Conservation (phyloP, 2,329 filamentous ascomycete species). For the Eutypella sp. region DNA sequence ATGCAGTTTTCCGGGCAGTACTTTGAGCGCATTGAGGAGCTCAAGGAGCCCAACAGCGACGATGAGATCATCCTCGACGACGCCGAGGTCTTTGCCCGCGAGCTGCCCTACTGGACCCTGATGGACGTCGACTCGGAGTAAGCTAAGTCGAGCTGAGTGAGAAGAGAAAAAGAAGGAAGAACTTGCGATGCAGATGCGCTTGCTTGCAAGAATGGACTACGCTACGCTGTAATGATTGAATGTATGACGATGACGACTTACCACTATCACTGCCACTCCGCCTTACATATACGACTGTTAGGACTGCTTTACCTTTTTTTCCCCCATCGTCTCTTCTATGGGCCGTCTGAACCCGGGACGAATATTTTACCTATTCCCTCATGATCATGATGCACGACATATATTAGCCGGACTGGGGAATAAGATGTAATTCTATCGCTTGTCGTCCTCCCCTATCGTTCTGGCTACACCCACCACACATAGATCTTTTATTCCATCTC, state of each 20-base stretch:
- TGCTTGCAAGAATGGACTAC: no score
- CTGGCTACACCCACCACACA: no score
- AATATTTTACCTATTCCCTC: no score
- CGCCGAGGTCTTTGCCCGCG: conserved; percentile 22
- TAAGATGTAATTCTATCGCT: no score
- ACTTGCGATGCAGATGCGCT: no score
- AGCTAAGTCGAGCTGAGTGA: conserved; percentile 9
- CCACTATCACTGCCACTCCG: neutral
- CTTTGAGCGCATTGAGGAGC: conserved; percentile 27
- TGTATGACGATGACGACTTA: neutral
- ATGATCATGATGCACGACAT: neutral
- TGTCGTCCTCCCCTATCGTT: no score
- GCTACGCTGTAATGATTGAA: no score
- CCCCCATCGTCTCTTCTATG: neutral
- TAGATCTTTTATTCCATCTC: no score
- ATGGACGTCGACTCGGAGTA: conserved; percentile 29
- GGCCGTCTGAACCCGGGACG: neutral
- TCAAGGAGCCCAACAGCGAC: conserved; percentile 28
- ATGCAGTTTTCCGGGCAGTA: conserved; percentile 23
- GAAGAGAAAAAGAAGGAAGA: no score
- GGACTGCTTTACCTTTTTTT: neutral
- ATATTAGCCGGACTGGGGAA: no score
- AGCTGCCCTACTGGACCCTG: conserved; percentile 28
- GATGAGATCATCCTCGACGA: conserved; percentile 28
- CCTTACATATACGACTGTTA: neutral